These are phyloP conservation scores for Aspergillus sclerotioniger DNA, from an alignment of 495 filamentous ascomycete genomes.

Conservation along the genomic window DNA sequence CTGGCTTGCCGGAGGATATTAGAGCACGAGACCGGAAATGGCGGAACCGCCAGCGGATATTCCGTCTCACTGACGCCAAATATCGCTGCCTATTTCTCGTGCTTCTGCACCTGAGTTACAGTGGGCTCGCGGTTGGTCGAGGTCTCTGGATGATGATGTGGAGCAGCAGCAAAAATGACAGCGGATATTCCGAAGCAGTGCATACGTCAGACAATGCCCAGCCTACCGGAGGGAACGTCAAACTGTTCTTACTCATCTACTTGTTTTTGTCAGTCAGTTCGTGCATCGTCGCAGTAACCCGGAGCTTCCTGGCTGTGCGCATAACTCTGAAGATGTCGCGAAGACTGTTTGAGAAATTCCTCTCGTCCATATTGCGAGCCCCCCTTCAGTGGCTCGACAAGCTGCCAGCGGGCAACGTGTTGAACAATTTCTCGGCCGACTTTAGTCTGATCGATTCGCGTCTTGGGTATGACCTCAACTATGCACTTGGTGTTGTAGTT, in stretches of 20 bases:
- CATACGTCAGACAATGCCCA: neutral
- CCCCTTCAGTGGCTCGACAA: conserved; percentile 52
- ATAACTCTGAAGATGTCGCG: conserved; percentile 23
- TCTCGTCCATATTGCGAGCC: conserved; percentile 44
- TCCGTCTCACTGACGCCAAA: neutral
- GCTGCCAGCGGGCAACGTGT: conserved; percentile 45
- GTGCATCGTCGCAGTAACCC: conserved; percentile 22
- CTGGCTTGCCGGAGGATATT: neutral
- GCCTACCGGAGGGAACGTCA: neutral
- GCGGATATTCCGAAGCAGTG: neutral
- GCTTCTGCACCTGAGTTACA: neutral
- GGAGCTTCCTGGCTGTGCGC: neutral
- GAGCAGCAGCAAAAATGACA: neutral
- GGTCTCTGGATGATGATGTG: conserved; percentile 3
- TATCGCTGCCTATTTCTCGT: neutral
- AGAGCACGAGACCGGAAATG: neutral
- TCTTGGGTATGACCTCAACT: conserved; percentile 29
- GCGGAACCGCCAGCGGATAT: neutral
- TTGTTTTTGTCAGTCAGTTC: conserved; percentile 49
- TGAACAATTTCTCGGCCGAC: conserved; percentile 53
- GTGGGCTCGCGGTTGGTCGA: neutral
- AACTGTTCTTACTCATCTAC: neutral
- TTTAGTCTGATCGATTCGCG: conserved; percentile 41
- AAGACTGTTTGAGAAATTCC: conserved; percentile 42
- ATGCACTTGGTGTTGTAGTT: conserved; percentile 15